Conservation (phyloP, 805 yeast species). For the Yarrowia deformans region DNA sequence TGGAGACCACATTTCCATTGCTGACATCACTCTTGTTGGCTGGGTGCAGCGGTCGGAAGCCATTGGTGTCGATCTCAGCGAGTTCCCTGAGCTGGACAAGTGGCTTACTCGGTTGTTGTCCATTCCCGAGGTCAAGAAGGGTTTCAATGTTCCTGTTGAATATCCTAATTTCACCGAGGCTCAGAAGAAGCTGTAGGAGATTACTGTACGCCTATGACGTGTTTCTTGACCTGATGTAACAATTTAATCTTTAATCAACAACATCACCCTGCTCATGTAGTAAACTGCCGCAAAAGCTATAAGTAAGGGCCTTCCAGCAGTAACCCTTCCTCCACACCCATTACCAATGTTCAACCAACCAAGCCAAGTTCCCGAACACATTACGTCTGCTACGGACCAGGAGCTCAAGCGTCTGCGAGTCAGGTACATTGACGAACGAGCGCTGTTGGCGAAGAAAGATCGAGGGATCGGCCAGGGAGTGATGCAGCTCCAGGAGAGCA, state of each 20-base stretch:
- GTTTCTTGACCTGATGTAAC: background rate
- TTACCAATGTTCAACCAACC: constrained; percentile 17
- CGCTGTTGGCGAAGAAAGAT: background rate
- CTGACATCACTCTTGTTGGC: constrained; percentile 60
- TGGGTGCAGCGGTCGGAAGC: constrained; percentile 53
- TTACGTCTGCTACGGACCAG: constrained; percentile 6
- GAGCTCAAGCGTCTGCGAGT: constrained; percentile 6
- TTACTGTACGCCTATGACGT: background rate
- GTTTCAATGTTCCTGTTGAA: constrained; percentile 44
- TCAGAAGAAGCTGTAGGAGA: constrained; percentile 5
- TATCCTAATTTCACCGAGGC: constrained; percentile 28
- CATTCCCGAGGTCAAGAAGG: constrained; percentile 71
- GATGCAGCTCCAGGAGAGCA: constrained; percentile 21
- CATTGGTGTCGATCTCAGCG: constrained; percentile 42
- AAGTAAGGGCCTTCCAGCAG: background rate
- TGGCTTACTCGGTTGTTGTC: constrained; percentile 95
- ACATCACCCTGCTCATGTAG: background rate
- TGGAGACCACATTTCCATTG: constrained; percentile 63
- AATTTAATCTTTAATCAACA: background rate
- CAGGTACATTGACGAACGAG: constrained; percentile 4
- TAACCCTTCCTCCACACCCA: background rate
- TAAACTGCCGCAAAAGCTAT: background rate
- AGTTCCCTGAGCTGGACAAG: constrained; percentile 73
- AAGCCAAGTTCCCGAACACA: constrained; percentile 18
- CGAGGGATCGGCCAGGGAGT: constrained; percentile 19